Conservation (phyloP, 2,329 filamentous ascomycete genomes). For the Colletotrichum shisoi region DNA sequence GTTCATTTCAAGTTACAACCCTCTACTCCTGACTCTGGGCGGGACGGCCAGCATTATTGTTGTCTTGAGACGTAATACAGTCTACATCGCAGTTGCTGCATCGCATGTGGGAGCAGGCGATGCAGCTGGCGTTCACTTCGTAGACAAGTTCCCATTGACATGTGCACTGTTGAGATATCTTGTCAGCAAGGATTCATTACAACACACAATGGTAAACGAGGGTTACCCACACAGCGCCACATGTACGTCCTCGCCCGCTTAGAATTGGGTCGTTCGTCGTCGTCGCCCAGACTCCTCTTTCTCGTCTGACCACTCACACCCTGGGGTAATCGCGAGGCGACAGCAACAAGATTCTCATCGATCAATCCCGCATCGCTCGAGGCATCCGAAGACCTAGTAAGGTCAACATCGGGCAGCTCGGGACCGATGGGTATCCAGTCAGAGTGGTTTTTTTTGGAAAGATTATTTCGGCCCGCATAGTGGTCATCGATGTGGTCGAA, state of each 20-base stretch:
- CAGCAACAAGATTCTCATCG: constrained; percentile 7
- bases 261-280: constrained; percentile 38
- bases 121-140: constrained; percentile 16
- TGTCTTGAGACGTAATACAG: not conserved
- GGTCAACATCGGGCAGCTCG: constrained; percentile 34
- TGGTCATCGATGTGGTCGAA: constrained; percentile 80
- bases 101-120: constrained; percentile 24
- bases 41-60: not conserved
- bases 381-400: constrained; percentile 13
- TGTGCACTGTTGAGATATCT: constrained; percentile 16
- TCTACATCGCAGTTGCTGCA: constrained; percentile 17
- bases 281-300: constrained; percentile 24
- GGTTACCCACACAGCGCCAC: constrained; percentile 47
- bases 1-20: not conserved
- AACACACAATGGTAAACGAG: too few species aligned
- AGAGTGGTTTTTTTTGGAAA: constrained; percentile 55
- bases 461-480: constrained; percentile 61
- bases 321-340: not conserved
- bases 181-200: constrained; percentile 7
- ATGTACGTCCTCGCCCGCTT: constrained; percentile 40
- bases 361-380: constrained; percentile 22
- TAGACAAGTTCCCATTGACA: constrained; percentile 10
- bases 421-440: constrained; percentile 62
- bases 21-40: not conserved
- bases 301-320: constrained; percentile 8